These are phyloP conservation scores for Leccinum rimulosum DNA, from an alignment of 768 basidiomycete genomes.

Conservation along the genomic window DNA sequence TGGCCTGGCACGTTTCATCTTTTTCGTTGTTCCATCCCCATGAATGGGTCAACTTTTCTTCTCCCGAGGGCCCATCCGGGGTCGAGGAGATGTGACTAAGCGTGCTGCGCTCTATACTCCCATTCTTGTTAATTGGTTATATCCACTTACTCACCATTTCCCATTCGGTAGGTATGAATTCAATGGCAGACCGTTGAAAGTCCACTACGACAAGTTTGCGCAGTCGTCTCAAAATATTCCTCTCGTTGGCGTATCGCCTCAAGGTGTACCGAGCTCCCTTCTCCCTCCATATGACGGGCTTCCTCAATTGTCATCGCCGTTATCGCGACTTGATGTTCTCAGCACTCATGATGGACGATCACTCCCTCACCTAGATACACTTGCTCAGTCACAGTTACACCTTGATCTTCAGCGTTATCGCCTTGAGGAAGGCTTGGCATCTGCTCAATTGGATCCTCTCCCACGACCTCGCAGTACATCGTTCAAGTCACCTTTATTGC, in stretches of 20 bases:
- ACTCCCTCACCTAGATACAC: constrained; percentile 21
- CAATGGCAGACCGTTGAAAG: constrained; percentile 83
- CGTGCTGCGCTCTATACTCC: neutral
- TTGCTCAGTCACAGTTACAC: constrained; percentile 24
- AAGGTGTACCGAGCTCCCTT: constrained; percentile 11
- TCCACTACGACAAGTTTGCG: constrained; percentile 86
- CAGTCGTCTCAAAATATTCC: constrained; percentile 34
- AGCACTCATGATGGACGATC: constrained; percentile 24
- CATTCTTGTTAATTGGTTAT: neutral
- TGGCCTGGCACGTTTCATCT: neutral
- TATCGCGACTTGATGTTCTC: constrained; percentile 24
- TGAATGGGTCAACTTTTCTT: neutral
- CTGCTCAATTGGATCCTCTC: constrained; percentile 29
- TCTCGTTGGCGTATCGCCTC: constrained; percentile 23
- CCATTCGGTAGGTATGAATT: constrained; percentile 67
- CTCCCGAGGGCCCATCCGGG: neutral
- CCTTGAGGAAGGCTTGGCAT: constrained; percentile 26
- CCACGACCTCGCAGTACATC: constrained; percentile 23
- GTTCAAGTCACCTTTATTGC: constrained; percentile 25
- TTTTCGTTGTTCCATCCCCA: neutral
- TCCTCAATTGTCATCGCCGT: constrained; percentile 20
- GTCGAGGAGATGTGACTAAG: neutral
- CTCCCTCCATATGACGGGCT: constrained; percentile 22
- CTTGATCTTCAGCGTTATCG: constrained; percentile 28
- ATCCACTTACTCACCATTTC: constrained; percentile 7